phyloP scores from a whole-genome alignment of 192 early-diverging fungal genomes.

The Linnemannia exigua region DNA sequence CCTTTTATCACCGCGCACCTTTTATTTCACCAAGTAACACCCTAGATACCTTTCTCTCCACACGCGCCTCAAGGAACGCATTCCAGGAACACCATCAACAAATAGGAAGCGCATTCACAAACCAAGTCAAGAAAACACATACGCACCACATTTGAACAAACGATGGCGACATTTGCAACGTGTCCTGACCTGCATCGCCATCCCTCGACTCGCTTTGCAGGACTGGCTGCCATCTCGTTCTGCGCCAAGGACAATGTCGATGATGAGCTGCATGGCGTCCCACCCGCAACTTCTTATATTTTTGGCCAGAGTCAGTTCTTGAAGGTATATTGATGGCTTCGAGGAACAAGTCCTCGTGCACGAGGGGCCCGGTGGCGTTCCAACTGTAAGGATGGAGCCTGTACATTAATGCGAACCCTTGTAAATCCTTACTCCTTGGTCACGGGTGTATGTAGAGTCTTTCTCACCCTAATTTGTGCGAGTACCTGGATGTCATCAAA shows the following conservation, averaged over 20 bases:
- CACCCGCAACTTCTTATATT: slow-evolving; percentile 43
- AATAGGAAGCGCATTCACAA: background rate
- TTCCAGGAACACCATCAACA: background rate
- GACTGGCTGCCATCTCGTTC: slow-evolving; percentile 54
- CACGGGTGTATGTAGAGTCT: slow-evolving; percentile 61
- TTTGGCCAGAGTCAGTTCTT: slow-evolving; percentile 51
- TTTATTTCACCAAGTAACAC: background rate
- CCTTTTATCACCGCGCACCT: too few relatives aligned
- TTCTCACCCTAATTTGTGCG: slow-evolving; percentile 71
- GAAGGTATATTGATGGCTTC: slow-evolving; percentile 15
- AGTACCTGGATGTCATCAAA: slow-evolving; percentile 73
- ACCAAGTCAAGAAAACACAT: background rate
- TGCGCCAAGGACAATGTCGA: slow-evolving; percentile 52
- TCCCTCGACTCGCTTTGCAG: slow-evolving; percentile 44
- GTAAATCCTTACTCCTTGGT: background rate
- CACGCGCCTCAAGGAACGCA: background rate
- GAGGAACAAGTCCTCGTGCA: background rate
- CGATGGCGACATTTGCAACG: slow-evolving; percentile 52
- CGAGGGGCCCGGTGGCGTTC: background rate
- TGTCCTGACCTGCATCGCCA: slow-evolving; percentile 52
- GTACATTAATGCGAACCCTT: background rate
- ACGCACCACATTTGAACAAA: background rate
- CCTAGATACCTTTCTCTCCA: background rate
- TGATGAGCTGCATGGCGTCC: slow-evolving; percentile 48
- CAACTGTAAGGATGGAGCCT: background rate